Conservation (phyloP, 768 basidiomycete genomes). For the Leucocoprinus sp. region DNA sequence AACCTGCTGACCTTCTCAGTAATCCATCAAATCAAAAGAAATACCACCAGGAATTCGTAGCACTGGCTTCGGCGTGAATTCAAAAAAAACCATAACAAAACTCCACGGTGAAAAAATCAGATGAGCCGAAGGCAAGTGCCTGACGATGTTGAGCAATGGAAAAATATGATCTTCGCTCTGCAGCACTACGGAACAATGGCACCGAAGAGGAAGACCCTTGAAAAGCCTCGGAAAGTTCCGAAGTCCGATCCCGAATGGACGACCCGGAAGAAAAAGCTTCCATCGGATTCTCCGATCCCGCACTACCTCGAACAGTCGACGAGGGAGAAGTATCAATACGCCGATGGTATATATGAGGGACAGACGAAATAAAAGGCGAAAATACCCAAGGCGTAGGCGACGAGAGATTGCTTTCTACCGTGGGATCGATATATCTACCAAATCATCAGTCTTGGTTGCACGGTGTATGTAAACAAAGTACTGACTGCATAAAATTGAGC, state of each 20-base stretch:
- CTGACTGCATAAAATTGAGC: slow-evolving; percentile 76
- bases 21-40: slow-evolving; percentile 73
- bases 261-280: slow-evolving; percentile 37
- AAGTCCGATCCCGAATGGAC: slow-evolving; percentile 49
- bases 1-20: slow-evolving; percentile 94
- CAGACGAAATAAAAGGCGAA: slow-evolving; percentile 73
- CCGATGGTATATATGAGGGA: slow-evolving; percentile 65
- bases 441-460: background rate
- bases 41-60: slow-evolving; percentile 77
- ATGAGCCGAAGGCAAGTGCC: slow-evolving; percentile 52
- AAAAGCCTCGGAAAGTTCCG: slow-evolving; percentile 33
- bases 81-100: slow-evolving; percentile 85
- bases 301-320: slow-evolving; percentile 10
- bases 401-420: slow-evolving; percentile 73
- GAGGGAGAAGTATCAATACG: slow-evolving; percentile 18
- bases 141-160: slow-evolving; percentile 43
- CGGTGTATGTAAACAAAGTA: slow-evolving; percentile 1
- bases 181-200: slow-evolving; percentile 25
- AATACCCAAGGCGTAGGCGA: slow-evolving; percentile 83
- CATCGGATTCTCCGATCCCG: slow-evolving; percentile 3
- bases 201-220: slow-evolving; percentile 17
- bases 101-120: slow-evolving; percentile 72
- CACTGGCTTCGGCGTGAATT: slow-evolving; percentile 56
- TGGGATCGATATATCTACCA: slow-evolving; percentile 80
- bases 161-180: slow-evolving; percentile 63